Conservation (phyloP, 1,284 basidiomycete species). For the Ceratobasidium theobromae region DNA sequence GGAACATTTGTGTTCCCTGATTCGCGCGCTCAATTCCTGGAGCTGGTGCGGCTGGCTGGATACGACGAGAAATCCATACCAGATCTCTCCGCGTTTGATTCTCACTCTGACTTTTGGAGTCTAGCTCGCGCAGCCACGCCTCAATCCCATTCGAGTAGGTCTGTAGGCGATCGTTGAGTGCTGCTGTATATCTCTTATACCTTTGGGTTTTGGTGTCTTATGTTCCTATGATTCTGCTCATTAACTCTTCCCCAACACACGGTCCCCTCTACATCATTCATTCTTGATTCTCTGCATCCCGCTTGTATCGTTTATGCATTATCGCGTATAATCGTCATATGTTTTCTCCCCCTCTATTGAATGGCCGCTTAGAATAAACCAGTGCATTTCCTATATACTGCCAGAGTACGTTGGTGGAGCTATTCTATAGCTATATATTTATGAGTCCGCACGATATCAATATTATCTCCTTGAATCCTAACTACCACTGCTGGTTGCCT, state of each 20-base stretch:
- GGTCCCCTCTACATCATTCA: neutral
- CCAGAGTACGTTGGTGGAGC: too few species aligned
- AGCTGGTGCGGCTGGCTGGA: constrained; percentile 46
- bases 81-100: constrained; percentile 1
- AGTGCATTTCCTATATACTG: neutral
- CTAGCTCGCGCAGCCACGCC: constrained; percentile 1
- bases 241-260: neutral
- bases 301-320: constrained; percentile 28
- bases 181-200: too few species aligned
- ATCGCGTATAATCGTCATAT: constrained; percentile 1
- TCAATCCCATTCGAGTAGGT: neutral
- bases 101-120: constrained; percentile 28
- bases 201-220: too few species aligned
- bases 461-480: too few species aligned
- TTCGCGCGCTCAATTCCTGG: constrained; percentile 62
- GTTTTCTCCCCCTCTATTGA: neutral
- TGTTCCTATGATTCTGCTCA: neutral
- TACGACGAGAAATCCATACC: constrained; percentile 3
- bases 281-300: neutral
- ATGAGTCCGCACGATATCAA: too few species aligned
- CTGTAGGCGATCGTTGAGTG: too few species aligned
- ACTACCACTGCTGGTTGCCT: neutral
- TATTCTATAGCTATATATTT: too few species aligned
- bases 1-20: constrained; percentile 66
- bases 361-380: neutral